phyloP scores from a whole-genome alignment of 163 green algal genomes.

The Scenedesmus sp. region DNA sequence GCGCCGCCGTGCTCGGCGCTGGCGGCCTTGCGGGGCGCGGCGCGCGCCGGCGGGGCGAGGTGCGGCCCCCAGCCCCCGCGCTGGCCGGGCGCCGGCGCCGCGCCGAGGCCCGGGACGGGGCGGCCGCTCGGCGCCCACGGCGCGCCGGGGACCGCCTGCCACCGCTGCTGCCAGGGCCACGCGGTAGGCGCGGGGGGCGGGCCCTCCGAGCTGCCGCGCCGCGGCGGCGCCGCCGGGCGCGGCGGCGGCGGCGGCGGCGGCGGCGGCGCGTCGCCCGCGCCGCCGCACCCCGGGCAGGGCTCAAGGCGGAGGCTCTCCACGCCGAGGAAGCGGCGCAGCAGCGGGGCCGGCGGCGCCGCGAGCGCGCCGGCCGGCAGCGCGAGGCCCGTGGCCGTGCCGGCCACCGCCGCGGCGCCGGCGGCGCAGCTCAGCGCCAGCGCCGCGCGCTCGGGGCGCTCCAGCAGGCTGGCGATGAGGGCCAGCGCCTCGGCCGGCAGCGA shows the following conservation, averaged over 20 bases:
- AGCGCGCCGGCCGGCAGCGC: neutral
- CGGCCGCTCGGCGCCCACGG: too few species aligned
- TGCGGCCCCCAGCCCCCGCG: too few species aligned
- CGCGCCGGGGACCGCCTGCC: neutral
- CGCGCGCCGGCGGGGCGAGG: too few species aligned
- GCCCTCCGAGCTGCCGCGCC: too few species aligned
- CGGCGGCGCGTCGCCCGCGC: neutral
- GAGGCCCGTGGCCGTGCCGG: constrained; percentile 1
- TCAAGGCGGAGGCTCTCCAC: neutral
- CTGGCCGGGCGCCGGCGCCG: too few species aligned
- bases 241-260: constrained; percentile 11
- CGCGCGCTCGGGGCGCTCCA: constrained; percentile 13
- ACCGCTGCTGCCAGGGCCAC: constrained; percentile 7
- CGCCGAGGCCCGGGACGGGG: too few species aligned
- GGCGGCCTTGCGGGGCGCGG: too few species aligned
- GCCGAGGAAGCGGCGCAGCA: constrained; percentile 1
- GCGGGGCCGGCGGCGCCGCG: neutral
- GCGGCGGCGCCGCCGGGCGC: too few species aligned
- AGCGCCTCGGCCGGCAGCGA: constrained; percentile 22
- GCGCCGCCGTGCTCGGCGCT: too few species aligned
- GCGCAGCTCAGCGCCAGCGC: neutral
- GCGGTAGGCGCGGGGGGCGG: too few species aligned
- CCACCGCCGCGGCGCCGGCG: constrained; percentile 3
- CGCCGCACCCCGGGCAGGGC: too few species aligned
- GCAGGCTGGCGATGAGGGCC: neutral